These are phyloP conservation scores for Grosmannia clavigera DNA, from an alignment of 2,329 filamentous ascomycete species.

Conservation along the genomic window DNA sequence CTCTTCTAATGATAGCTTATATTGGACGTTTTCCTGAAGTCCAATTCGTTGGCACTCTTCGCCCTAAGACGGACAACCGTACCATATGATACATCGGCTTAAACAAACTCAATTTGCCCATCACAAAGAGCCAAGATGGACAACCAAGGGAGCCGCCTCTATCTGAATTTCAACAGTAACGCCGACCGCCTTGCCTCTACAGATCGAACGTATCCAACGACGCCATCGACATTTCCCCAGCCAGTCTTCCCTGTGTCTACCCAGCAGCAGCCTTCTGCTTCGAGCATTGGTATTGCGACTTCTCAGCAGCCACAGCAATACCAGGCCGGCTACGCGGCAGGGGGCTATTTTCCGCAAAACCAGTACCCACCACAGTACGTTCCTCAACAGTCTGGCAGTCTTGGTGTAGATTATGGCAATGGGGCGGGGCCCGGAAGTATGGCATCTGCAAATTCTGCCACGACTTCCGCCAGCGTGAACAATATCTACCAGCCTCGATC, in stretches of 20 bases:
- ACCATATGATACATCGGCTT: not conserved
- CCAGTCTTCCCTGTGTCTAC: conserved; percentile 51
- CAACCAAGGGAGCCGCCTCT: conserved; percentile 47
- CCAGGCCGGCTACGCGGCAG: conserved; percentile 28
- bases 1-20: not conserved
- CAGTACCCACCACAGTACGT: conserved; percentile 18
- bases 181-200: conserved; percentile 50
- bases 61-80: not conserved
- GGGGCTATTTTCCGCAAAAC: conserved; percentile 50
- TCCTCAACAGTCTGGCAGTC: conserved; percentile 20
- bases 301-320: conserved; percentile 33
- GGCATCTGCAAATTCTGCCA: not conserved
- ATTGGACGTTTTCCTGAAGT: not conserved
- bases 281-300: conserved; percentile 32
- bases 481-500: conserved; percentile 37
- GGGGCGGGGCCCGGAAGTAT: conserved; percentile 3
- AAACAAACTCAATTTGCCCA: not conserved
- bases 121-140: conserved; percentile 30
- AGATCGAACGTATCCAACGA: conserved; percentile 69
- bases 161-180: conserved; percentile 51
- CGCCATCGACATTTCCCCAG: conserved; percentile 91
- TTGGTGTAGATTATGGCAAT: not conserved
- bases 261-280: conserved; percentile 15
- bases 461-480: conserved; percentile 8
- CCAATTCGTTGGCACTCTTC: not conserved